Conservation (phyloP, 2,329 filamentous ascomycete species). For the Trichoderma guizhouense region DNA sequence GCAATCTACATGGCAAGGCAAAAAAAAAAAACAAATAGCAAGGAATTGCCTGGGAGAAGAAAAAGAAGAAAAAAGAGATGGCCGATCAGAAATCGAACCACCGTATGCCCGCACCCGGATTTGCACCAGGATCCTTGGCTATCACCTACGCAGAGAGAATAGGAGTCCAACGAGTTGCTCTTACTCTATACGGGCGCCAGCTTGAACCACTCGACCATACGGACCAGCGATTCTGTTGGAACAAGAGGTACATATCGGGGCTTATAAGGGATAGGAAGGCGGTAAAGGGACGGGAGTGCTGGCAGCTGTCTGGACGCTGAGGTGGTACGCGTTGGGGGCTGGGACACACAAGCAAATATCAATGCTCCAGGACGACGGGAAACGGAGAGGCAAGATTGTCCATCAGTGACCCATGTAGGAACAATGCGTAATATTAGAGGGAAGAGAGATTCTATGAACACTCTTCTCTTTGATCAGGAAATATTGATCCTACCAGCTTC, state of each 20-base stretch:
- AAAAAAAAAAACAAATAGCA: background rate
- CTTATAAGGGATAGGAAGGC: background rate
- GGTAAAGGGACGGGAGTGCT: background rate
- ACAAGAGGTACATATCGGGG: background rate
- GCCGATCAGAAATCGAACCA: background rate
- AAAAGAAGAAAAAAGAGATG: slow-evolving; percentile 4
- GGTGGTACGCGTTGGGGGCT: background rate
- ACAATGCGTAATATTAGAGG: background rate
- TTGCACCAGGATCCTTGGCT: slow-evolving; percentile 39
- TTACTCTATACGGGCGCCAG: slow-evolving; percentile 8
- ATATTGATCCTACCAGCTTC: background rate
- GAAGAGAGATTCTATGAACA: background rate
- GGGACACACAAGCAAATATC: background rate
- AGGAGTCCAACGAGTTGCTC: slow-evolving; percentile 30
- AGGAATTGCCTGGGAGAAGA: background rate
- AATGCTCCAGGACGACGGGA: background rate
- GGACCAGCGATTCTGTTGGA: background rate
- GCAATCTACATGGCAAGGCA: background rate
- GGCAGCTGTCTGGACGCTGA: background rate
- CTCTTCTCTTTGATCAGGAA: background rate
- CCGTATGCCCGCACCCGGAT: slow-evolving; percentile 32
- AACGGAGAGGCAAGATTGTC: background rate
- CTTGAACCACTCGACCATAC: slow-evolving; percentile 1
- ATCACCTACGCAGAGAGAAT: slow-evolving; percentile 27
- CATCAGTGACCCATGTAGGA: background rate